Evolutionary conservation across 1,139 yeast genomes (phyloP).

Genomic region (Pneumocystis jirovecii): DNA sequence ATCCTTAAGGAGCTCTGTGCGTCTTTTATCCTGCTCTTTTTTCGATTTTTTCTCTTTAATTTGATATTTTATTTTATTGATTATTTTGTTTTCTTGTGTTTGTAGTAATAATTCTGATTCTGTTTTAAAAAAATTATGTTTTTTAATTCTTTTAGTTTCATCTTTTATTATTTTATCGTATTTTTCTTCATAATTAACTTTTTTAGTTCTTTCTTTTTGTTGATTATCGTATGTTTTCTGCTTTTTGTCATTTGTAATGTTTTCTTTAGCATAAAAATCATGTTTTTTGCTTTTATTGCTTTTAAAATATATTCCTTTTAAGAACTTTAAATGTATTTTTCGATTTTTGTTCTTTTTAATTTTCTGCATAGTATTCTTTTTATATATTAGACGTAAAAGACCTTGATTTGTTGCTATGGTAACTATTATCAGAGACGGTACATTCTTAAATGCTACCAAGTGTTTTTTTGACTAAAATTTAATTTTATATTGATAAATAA

Average conservation of each 20-base stretch:
- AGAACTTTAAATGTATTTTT: too few species aligned
- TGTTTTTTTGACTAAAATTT: too few species aligned
- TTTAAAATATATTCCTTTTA: neutral
- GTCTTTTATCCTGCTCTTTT: neutral
- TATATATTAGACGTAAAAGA: too few species aligned
- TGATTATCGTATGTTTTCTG: neutral
- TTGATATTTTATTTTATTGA: neutral
- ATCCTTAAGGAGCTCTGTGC: constrained; percentile 2
- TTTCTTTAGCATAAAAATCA: neutral
- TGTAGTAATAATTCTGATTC: neutral
- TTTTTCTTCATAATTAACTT: neutral
- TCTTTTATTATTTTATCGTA: neutral
- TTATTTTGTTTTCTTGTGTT: neutral
- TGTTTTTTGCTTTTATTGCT: neutral
- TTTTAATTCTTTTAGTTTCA: neutral
- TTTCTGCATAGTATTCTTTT: neutral
- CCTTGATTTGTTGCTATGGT: neutral
- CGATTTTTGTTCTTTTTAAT: neutral
- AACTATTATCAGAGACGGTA: neutral
- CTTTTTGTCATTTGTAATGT: neutral
- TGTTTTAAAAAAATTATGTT: neutral
- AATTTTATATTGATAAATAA: too few species aligned
- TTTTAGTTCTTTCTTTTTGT: neutral
- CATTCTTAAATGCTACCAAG: too few species aligned
- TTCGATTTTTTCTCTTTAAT: neutral